phyloP scores from a whole-genome alignment of 345 rosid species.

The Dipteronia sinensis region DNA sequence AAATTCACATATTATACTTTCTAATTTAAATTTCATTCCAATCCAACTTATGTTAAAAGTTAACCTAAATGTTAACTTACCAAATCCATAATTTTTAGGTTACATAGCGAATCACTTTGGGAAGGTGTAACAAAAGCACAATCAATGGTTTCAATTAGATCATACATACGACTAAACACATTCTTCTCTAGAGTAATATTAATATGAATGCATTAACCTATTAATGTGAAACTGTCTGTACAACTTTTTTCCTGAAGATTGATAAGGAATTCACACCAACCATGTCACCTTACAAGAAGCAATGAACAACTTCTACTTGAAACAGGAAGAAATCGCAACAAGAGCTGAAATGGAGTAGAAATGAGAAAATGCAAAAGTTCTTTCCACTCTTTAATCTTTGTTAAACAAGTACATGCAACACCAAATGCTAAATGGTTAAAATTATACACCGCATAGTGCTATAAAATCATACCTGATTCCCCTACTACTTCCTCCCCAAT shows the following conservation, averaged over 20 bases:
- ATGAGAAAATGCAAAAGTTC: background rate
- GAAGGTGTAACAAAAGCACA: background rate
- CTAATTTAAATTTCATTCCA: background rate
- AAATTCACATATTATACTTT: background rate
- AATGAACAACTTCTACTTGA: too few species aligned
- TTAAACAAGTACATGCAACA: background rate
- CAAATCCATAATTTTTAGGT: background rate
- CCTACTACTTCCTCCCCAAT: conserved; percentile 96
- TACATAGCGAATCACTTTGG: background rate
- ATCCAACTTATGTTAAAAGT: background rate
- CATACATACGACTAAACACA: too few species aligned
- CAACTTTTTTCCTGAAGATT: background rate
- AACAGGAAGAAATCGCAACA: too few species aligned
- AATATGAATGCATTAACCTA: background rate
- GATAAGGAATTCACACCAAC: too few species aligned
- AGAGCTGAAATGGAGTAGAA: background rate
- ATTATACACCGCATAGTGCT: background rate
- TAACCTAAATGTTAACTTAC: background rate
- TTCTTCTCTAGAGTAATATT: background rate
- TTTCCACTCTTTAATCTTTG: background rate
- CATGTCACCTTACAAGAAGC: too few species aligned
- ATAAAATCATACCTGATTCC: conserved; percentile 63
- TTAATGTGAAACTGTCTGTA: background rate
- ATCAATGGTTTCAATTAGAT: background rate
- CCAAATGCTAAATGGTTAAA: too few species aligned